Percentiles rank a stretch among this genome's conserved stretches.
Evolutionary conservation across 768 basidiomycete genomes (phyloP).

Genomic region (Cystoderma amianthinum): DNA sequence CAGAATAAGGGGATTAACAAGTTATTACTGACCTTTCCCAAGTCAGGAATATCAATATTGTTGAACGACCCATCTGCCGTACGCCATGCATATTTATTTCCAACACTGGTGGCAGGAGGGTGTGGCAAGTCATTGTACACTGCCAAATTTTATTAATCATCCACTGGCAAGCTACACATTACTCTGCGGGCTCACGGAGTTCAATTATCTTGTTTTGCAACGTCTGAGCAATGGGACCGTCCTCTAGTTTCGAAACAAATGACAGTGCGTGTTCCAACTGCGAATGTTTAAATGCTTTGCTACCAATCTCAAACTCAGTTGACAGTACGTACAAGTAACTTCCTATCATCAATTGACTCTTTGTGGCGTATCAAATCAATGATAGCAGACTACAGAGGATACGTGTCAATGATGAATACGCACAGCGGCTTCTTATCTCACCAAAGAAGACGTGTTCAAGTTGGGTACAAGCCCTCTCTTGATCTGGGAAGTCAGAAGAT

Average conservation of each 20-base stretch:
- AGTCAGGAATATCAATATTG: constrained; percentile 58
- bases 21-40: constrained; percentile 48
- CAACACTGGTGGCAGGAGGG: constrained; percentile 65
- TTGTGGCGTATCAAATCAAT: constrained; percentile 56
- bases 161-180: background rate
- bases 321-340: constrained; percentile 52
- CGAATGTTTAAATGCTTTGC: background rate
- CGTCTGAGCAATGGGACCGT: constrained; percentile 27
- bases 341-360: constrained; percentile 69
- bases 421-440: constrained; percentile 16
- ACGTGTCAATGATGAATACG: constrained; percentile 1
- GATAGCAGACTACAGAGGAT: constrained; percentile 31
- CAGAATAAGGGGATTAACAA: background rate
- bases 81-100: constrained; percentile 59
- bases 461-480: constrained; percentile 32
- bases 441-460: constrained; percentile 33
- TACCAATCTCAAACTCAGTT: background rate
- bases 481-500: constrained; percentile 27
- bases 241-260: constrained; percentile 53
- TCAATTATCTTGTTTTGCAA: constrained; percentile 44
- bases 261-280: constrained; percentile 70
- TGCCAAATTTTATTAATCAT: constrained; percentile 17
- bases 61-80: constrained; percentile 74
- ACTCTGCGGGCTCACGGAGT: constrained; percentile 40
- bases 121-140: constrained; percentile 82